Evolutionary conservation across 495 filamentous ascomycete genomes (phyloP), one percentile per base, ranked within the genome.

Genomic region (Tetracladium marchalianum): DNA sequence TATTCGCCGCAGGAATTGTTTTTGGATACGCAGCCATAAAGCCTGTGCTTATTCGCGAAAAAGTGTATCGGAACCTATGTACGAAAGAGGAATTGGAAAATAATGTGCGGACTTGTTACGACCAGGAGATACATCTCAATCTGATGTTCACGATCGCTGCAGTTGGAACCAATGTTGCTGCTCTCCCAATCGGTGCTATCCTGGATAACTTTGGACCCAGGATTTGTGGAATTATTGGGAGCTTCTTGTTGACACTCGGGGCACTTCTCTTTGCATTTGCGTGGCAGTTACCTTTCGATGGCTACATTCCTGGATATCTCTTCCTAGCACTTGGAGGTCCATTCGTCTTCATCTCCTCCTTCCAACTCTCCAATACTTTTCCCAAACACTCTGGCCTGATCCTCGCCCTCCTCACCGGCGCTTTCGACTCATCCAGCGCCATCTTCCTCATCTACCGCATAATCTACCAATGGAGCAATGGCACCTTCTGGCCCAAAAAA

Each of bases 71-170:
- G 36, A 66, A 85, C 32, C 58, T 66, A 1, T 93, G 87, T 54
- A 75, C 75, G 11, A 38, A 58, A 39, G 64, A 78, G 22, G 76
- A 85, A 52, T 51, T 83, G 22, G 69, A 80, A 33, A 62, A 72
- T 5, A 68, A 75, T 42, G 79, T 80, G 0, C 71, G 72, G 44
- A 76, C 88, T 15, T 87, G 83, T 62, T 78, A 76, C 51, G 71
- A 73, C 36, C 83, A 87, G 59, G 88, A 95, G 60, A 80, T 94
- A 39, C 76, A 82, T 39, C 71, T 94, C 39, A 95, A 95, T 61
- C 64, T 94, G 47, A 94, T 95, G 89, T 94, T 95, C 69, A 95
- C 88, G 27, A 72, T 85, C 32, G 88, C 87, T n/a, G 88, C 87
- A 11, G 89, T 94, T 13, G 81, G 75, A 4, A 94, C 89, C 32